Base-by-base conservation (phyloP, 441 rosid genomes). In the Geranium incanum region DNA sequence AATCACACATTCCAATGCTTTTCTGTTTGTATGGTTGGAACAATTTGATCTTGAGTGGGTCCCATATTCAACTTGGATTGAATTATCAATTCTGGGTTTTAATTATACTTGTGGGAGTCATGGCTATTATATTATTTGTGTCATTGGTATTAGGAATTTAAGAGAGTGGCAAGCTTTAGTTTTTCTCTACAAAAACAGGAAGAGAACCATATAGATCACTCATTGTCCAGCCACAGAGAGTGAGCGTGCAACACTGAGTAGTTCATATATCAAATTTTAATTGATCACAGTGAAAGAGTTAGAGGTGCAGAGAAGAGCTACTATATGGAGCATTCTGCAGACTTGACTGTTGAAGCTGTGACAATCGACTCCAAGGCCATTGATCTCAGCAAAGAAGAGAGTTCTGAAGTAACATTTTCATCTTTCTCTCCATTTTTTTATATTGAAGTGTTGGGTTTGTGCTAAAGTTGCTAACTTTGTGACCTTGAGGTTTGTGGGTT, bases 341-440 rank as follows among this genome's bases (percentile, higher is more conserved):
- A 89, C 79, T 78, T 94, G 74, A 88, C 93, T 11, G 83, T 94
- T 74, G 95, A 91, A 76, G 87, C 95, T n/a, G 89, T 93, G 98
- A 91, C 91, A 95, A 97, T 93, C 16, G 97, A 91, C 79, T 89
- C 98, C 52, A 78, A 80, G 68, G 99, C 97, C 48, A 71, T 92
- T 68, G 96, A 92, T 85, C 97, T 94, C 72, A 97, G 92, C 86
- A 94, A 84, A 72, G 97, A 94, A 80, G 99, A 94, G 78, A 91
- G 95, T 1, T 95, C 99, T 52, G 99, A 94, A 86, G 98, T 93
- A 71, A 45, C 16, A 41, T 39, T 18, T 36, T 3, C 38, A 11
- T 70, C 38, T 63, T 7, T 13, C 66, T 16, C 41, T 48, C 48
- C 13, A 19, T 43, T 11, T 43, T 43, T 67, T 38, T 39, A 43